Conservation (phyloP, 2,329 filamentous ascomycete genomes). For the Cladosporium sp. region DNA sequence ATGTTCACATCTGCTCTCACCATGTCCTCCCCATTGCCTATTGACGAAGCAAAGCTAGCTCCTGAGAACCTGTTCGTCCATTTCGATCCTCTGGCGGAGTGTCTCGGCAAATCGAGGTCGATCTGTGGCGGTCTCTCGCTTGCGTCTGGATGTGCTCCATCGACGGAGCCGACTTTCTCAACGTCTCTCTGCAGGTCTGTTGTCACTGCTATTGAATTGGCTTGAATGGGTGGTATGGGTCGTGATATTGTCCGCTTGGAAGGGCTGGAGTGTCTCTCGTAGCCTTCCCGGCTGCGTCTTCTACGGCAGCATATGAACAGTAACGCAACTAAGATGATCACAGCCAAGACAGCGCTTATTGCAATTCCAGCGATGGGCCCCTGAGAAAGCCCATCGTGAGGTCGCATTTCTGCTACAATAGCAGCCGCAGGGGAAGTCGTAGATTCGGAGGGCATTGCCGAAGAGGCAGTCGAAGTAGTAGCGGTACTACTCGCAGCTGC, state of each 20-base stretch:
- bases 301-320: conserved; percentile 25
- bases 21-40: conserved; percentile 35
- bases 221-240: conserved; percentile 33
- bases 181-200: conserved; percentile 31
- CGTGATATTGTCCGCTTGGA: conserved; percentile 37
- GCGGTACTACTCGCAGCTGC: conserved; percentile 11
- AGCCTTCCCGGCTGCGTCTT: conserved; percentile 20
- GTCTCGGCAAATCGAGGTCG: conserved; percentile 29
- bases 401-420: conserved; percentile 8
- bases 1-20: conserved; percentile 36
- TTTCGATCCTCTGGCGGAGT: conserved; percentile 21
- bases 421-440: conserved; percentile 4
- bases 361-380: conserved; percentile 33
- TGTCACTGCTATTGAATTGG: conserved; percentile 20
- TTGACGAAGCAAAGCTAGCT: conserved; percentile 32
- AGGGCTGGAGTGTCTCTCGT: conserved; percentile 17
- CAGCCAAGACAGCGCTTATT: conserved; percentile 27
- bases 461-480: conserved; percentile 17
- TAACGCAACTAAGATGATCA: conserved; percentile 19
- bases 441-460: conserved; percentile 4
- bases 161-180: conserved; percentile 33
- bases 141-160: conserved; percentile 14
- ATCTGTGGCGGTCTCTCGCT: conserved; percentile 34
- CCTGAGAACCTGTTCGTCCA: conserved; percentile 31
- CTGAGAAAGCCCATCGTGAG: conserved; percentile 8